These are phyloP conservation scores for Acrocalymma vagum DNA, from an alignment of 2,329 filamentous ascomycete species.

Conservation along the genomic window DNA sequence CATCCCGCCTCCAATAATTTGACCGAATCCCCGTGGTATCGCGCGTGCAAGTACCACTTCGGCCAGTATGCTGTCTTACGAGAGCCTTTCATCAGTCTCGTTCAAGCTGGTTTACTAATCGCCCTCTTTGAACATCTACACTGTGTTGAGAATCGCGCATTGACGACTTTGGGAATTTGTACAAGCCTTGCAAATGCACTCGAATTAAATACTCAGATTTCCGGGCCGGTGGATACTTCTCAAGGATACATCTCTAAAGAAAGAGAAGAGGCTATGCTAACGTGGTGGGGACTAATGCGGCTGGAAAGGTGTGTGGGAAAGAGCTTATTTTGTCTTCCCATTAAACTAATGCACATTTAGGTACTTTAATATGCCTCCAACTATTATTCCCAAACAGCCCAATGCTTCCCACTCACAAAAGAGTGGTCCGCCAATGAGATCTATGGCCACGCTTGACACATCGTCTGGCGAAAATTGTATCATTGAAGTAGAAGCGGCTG, in stretches of 20 bases:
- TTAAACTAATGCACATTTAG: slow-evolving; percentile 2
- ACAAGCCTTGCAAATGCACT: slow-evolving; percentile 16
- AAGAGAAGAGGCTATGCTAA: slow-evolving; percentile 15
- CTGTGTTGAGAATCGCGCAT: slow-evolving; percentile 16
- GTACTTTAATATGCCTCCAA: slow-evolving; percentile 25
- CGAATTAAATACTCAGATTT: slow-evolving; percentile 15
- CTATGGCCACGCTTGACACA: slow-evolving; percentile 6
- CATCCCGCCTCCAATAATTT: slow-evolving; percentile 9
- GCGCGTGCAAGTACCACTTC: slow-evolving; percentile 23
- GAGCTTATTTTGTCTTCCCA: neutral
- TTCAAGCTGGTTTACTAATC: slow-evolving; percentile 25
- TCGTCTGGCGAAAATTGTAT: slow-evolving; percentile 2
- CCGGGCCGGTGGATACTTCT: neutral
- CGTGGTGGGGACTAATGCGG: slow-evolving; percentile 10
- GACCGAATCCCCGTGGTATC: slow-evolving; percentile 17
- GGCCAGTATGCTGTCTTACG: slow-evolving; percentile 16
- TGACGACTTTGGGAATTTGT: slow-evolving; percentile 21
- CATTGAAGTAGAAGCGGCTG: slow-evolving; percentile 17
- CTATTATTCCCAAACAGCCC: slow-evolving; percentile 12
- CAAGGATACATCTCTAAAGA: slow-evolving; percentile 9
- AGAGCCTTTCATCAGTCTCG: slow-evolving; percentile 14
- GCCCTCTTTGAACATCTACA: slow-evolving; percentile 25
- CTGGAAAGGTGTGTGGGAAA: slow-evolving; percentile 15
- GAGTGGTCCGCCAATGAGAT: slow-evolving; percentile 5
- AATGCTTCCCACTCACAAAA: slow-evolving; percentile 4